phyloP scores from a whole-genome alignment of 495 filamentous ascomycete genomes.

The Hyaloscypha hepaticicola region DNA sequence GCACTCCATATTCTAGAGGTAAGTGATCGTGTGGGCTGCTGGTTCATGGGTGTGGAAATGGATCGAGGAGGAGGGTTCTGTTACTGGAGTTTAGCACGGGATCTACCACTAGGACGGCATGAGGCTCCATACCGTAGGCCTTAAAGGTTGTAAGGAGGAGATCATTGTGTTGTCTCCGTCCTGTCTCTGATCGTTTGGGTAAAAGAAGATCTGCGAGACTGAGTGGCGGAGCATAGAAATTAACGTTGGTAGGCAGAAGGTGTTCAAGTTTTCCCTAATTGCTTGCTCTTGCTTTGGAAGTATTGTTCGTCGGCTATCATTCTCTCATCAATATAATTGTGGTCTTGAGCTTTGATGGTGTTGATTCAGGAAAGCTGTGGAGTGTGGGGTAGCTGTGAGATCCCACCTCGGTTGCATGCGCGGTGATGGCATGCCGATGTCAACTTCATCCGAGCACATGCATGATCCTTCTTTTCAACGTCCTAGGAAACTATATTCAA shows the following conservation, averaged over 20 bases:
- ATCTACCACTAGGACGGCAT: no score
- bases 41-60: conserved; percentile 14
- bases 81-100: no score
- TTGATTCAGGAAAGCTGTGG: neutral
- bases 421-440: neutral
- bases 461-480: neutral
- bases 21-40: conserved; percentile 6
- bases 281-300: neutral
- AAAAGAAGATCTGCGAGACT: conserved; percentile 23
- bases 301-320: neutral
- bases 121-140: conserved; percentile 20
- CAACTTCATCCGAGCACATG: neutral
- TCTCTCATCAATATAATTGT: neutral
- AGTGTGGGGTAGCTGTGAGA: conserved; percentile 14
- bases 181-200: neutral
- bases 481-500: no score
- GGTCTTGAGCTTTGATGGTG: neutral
- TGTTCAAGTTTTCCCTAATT: neutral
- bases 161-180: conserved; percentile 17
- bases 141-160: conserved; percentile 15
- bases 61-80: conserved; percentile 10
- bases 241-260: neutral
- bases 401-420: conserved; percentile 2
- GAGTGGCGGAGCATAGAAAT: conserved; percentile 21
- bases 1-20: neutral